These are phyloP conservation scores for Aristolochia californica DNA, from an alignment of 164 flowering plant genomes.

Conservation along the genomic window DNA sequence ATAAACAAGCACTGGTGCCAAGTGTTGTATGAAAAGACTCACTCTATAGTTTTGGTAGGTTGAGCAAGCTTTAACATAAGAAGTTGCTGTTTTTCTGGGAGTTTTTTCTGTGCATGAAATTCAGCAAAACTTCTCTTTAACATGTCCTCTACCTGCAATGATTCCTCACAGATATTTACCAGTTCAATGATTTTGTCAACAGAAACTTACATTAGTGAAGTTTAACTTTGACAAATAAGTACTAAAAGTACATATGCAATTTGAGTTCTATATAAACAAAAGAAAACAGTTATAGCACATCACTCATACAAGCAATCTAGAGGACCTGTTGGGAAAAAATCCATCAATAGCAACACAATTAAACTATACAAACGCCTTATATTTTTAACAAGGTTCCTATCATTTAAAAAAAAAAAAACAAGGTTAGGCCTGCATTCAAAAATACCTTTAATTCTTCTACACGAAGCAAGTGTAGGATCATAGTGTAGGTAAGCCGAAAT, in stretches of 20 bases:
- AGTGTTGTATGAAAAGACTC: conserved; percentile 5
- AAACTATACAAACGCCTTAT: too few species aligned
- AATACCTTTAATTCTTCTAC: conserved; percentile 93
- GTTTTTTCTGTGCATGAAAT: conserved; percentile 90
- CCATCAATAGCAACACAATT: too few species aligned
- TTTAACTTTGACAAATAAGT: too few species aligned
- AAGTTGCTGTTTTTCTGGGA: conserved; percentile 76
- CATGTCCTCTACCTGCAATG: conserved; percentile 93
- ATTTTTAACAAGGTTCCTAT: too few species aligned
- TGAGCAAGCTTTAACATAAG: conserved; percentile 77
- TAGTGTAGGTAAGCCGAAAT: conserved; percentile 88
- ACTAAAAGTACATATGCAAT: too few species aligned
- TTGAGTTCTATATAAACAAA: too few species aligned
- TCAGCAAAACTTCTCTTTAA: conserved; percentile 98
- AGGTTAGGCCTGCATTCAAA: neutral
- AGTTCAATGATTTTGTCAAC: neutral
- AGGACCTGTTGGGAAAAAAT: too few species aligned
- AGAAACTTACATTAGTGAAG: too few species aligned
- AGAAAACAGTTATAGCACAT: too few species aligned
- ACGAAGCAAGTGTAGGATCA: conserved; percentile 96
- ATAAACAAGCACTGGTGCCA: too few species aligned
- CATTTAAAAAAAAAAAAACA: too few species aligned
- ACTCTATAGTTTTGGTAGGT: conserved; percentile 67
- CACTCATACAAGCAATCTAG: too few species aligned
- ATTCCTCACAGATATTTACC: conserved; percentile 7